Conservation (phyloP, 768 basidiomycete genomes). For the Tremella mesenterica region DNA sequence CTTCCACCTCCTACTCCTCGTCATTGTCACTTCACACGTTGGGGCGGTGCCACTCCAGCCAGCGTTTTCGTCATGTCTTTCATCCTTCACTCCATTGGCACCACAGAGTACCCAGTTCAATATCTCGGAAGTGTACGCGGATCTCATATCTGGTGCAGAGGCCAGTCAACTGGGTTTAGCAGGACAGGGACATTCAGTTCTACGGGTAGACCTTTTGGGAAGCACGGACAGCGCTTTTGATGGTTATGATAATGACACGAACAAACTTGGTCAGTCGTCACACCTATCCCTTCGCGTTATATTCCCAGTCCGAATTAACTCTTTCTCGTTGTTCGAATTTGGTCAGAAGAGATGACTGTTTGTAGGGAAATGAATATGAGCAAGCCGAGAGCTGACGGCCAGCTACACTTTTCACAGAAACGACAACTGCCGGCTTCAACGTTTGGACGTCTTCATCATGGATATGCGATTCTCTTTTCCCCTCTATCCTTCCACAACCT, state of each 20-base stretch:
- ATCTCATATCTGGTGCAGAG: slow-evolving; percentile 26
- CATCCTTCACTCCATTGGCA: slow-evolving; percentile 15
- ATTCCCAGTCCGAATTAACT: no score
- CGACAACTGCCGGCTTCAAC: slow-evolving; percentile 67
- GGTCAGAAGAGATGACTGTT: no score
- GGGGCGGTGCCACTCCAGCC: slow-evolving; percentile 27
- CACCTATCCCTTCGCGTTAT: background rate
- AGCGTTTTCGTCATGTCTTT: slow-evolving; percentile 28
- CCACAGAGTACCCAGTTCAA: slow-evolving; percentile 47
- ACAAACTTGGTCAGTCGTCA: slow-evolving; percentile 57
- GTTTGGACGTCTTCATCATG: slow-evolving; percentile 63
- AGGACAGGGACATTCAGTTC: slow-evolving; percentile 29
- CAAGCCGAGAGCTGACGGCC: background rate
- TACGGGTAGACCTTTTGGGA: slow-evolving; percentile 53
- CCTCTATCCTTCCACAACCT: slow-evolving; percentile 57
- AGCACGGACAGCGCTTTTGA: slow-evolving; percentile 54
- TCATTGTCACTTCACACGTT: background rate
- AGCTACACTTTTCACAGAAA: slow-evolving; percentile 83
- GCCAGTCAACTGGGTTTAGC: slow-evolving; percentile 23
- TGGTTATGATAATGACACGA: slow-evolving; percentile 55
- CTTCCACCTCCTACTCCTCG: background rate
- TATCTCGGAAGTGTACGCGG: slow-evolving; percentile 50
- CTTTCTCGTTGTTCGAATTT: no score
- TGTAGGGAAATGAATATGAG: background rate
- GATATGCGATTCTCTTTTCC: slow-evolving; percentile 69